A percentile compares a stretch with the other conserved stretches of the same genome.
These are phyloP conservation scores for Kwoniella dendrophila DNA, from an alignment of 768 basidiomycete genomes.

Conservation along the genomic window DNA sequence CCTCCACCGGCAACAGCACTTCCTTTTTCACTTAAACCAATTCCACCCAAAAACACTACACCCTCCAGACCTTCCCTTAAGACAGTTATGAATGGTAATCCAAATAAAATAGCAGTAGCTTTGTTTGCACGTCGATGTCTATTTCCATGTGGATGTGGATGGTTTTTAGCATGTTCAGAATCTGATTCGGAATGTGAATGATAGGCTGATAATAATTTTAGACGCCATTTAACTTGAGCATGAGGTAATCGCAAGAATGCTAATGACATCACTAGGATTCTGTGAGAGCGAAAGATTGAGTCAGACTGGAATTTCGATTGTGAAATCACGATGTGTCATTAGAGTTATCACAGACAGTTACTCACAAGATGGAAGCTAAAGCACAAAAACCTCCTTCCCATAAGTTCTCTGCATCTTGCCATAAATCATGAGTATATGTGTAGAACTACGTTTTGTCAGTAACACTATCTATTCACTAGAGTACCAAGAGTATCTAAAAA, in stretches of 20 bases:
- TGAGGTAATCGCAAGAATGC: constrained; percentile 91
- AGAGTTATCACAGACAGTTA: not conserved
- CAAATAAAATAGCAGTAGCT: constrained; percentile 64
- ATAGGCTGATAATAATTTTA: constrained; percentile 82
- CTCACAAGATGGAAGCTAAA: constrained; percentile 36
- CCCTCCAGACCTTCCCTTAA: constrained; percentile 90
- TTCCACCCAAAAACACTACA: constrained; percentile 83
- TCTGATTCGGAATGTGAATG: constrained; percentile 9
- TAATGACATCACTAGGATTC: constrained; percentile 37
- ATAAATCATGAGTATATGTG: constrained; percentile 80
- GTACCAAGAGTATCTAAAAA: not conserved
- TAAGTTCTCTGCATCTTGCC: constrained; percentile 75
- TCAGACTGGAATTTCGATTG: not conserved
- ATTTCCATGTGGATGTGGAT: not conserved
- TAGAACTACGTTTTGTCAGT: constrained; percentile 64
- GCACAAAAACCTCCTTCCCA: constrained; percentile 75
- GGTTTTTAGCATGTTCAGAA: constrained; percentile 1
- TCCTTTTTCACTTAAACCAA: constrained; percentile 72
- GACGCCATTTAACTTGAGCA: constrained; percentile 85
- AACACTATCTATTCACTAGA: not conserved
- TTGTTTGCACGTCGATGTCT: constrained; percentile 11
- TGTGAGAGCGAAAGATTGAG: constrained; percentile 1
- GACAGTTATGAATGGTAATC: constrained; percentile 84
- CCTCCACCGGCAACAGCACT: constrained; percentile 83
- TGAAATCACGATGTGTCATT: not conserved